Evolutionary conservation across 2,329 filamentous ascomycete genomes (phyloP).

Genomic region (Trichophyton rubrum): DNA sequence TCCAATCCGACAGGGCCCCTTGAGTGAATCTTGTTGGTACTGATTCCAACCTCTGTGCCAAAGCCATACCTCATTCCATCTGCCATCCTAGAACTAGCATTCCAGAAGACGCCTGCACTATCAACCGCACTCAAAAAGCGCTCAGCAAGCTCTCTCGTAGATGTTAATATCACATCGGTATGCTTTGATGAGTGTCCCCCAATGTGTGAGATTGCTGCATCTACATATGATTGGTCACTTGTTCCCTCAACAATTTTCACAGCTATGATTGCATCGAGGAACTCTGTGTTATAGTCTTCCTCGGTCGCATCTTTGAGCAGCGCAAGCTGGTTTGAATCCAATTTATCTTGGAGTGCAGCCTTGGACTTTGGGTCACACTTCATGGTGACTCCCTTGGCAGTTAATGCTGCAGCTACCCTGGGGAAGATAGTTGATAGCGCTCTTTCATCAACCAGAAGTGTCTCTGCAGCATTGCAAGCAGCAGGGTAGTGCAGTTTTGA

Average conservation of each 20-base stretch:
- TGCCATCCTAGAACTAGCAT: slow-evolving; percentile 83
- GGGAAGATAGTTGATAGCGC: slow-evolving; percentile 58
- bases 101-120: slow-evolving; percentile 91
- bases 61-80: slow-evolving; percentile 97
- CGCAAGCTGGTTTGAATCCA: slow-evolving; percentile 33
- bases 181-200: slow-evolving; percentile 87
- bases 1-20: slow-evolving; percentile 87
- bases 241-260: slow-evolving; percentile 58
- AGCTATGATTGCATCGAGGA: slow-evolving; percentile 70
- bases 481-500: slow-evolving; percentile 91
- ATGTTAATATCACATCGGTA: slow-evolving; percentile 81
- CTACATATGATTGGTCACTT: slow-evolving; percentile 33
- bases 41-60: slow-evolving; percentile 95
- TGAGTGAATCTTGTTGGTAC: slow-evolving; percentile 96
- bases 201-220: slow-evolving; percentile 73
- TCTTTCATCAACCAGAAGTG: slow-evolving; percentile 67
- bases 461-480: slow-evolving; percentile 91
- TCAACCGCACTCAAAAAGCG: slow-evolving; percentile 76
- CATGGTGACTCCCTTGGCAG: slow-evolving; percentile 65
- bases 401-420: slow-evolving; percentile 57
- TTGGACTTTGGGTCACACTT: slow-evolving; percentile 65
- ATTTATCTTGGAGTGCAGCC: slow-evolving; percentile 42
- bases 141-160: slow-evolving; percentile 54
- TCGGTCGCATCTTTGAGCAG: slow-evolving; percentile 54
- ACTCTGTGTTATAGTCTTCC: slow-evolving; percentile 75